Conservation (phyloP, 345 rosid species). For the Ricinus communis region DNA sequence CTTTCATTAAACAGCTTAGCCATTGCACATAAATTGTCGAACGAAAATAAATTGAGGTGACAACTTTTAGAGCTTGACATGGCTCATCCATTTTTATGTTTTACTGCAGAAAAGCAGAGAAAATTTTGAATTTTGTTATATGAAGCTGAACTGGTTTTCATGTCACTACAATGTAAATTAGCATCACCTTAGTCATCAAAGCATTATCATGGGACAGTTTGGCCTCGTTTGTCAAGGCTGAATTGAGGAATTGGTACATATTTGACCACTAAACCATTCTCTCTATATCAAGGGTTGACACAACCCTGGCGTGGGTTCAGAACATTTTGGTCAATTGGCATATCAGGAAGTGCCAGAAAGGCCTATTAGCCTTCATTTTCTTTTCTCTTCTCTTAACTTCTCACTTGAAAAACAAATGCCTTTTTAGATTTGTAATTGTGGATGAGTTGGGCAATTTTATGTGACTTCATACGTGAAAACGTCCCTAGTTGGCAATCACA, state of each 20-base stretch:
- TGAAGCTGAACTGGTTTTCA: neutral
- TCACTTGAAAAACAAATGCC: no score
- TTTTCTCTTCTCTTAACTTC: no score
- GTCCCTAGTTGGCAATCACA: neutral
- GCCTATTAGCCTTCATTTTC: no score
- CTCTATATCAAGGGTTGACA: no score
- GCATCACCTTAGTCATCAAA: neutral
- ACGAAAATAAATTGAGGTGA: conserved; percentile 15
- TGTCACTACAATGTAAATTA: neutral
- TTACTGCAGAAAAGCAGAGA: conserved; percentile 14
- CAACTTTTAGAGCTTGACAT: conserved; percentile 9
- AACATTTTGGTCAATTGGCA: no score
- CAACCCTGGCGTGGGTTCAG: no score
- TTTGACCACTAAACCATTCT: no score
- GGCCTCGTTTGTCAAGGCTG: neutral
- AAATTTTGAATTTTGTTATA: neutral
- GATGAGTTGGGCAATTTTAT: no score
- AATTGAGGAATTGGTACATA: no score
- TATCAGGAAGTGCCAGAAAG: no score
- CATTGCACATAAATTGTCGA: conserved; percentile 5
- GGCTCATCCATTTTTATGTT: conserved; percentile 27
- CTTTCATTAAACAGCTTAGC: neutral
- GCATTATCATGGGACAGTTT: neutral
- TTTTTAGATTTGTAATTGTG: no score
- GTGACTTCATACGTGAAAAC: no score